Conservation (phyloP, 2,329 filamentous ascomycete genomes). For the Pyrenophora teres region DNA sequence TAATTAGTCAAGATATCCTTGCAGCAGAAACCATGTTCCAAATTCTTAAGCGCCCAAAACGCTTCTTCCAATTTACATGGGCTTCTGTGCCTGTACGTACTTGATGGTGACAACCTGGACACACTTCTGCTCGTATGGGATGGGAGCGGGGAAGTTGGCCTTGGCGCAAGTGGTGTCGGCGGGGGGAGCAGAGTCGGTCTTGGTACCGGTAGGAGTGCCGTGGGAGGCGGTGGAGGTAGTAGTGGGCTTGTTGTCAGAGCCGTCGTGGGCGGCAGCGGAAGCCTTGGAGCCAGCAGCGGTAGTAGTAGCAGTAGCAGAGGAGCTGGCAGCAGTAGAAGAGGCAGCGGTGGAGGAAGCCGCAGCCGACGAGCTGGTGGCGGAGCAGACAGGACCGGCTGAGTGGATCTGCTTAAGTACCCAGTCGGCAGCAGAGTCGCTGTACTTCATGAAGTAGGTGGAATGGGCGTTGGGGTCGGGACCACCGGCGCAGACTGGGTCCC, state of each 20-base stretch:
- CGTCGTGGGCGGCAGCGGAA: too few species aligned
- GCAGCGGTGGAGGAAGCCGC: constrained; percentile 10
- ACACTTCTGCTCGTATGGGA: constrained; percentile 15
- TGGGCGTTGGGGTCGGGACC: constrained; percentile 63
- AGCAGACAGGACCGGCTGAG: background rate
- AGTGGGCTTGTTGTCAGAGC: background rate
- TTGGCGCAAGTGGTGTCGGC: constrained; percentile 10
- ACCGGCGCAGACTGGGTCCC: constrained; percentile 67
- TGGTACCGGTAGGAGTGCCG: background rate
- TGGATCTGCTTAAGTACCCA: constrained; percentile 28
- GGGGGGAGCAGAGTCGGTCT: constrained; percentile 1
- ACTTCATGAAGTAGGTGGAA: constrained; percentile 58
- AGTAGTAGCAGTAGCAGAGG: too few species aligned
- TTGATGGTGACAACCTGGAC: constrained; percentile 14
- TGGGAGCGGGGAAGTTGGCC: constrained; percentile 14
- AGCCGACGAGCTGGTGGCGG: background rate
- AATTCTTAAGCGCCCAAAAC: background rate
- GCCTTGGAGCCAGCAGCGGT: too few species aligned
- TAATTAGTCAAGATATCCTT: background rate
- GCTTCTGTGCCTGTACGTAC: constrained; percentile 15
- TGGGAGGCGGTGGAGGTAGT: constrained; percentile 2
- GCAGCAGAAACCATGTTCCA: background rate
- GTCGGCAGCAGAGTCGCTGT: constrained; percentile 25
- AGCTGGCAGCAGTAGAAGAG: too few species aligned
- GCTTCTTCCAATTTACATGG: background rate